Evolutionary conservation across 192 early-diverging fungal species (phyloP), one percentile per base, ranked within the genome.

Genomic region (Entomortierella chlamydospora): DNA sequence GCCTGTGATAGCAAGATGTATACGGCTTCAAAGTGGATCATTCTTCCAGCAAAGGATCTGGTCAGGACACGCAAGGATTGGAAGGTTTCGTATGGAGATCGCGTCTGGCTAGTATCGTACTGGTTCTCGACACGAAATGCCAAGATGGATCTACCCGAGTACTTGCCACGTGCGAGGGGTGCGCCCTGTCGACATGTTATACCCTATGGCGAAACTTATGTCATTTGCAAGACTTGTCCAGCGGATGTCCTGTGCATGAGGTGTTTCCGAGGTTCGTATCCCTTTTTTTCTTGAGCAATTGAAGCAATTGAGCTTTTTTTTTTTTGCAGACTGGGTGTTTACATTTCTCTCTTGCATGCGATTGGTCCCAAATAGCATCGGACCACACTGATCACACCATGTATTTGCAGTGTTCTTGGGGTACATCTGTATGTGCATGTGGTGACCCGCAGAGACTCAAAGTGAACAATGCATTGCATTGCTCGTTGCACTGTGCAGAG

Each of bases 321-420:
- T 52, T 13, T 45, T 10, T 2, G n/a, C n/a, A n/a, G n/a, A n/a
- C n/a, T n/a, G n/a, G n/a, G n/a, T 37, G 34, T 37, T 37, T 37
- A 37, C 10, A 7, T 7, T 10, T 37, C 34, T 37, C 10, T 37
- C 34, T 37, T n/a, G n/a, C n/a, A n/a, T n/a, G n/a, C n/a, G n/a
- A n/a, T n/a, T n/a, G n/a, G n/a, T n/a, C n/a, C n/a, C n/a, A n/a
- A 37, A 43, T 68, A 77, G 74, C 74, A 5, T 70, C 74, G 12
- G 67, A 64, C 22, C 74, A 78, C 34, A 53, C 49, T 3, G 67
- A 78, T 25, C 74, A 78, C 42, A 60, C 60, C 9, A 69, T 78
- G 74, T 78, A 64, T 37, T 33, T 78, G 20, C 74, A 78, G 25
- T 78, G 74, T 59, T 78, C 74, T 7, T 78, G 74, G 74, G 74